Conservation (phyloP, 1,284 basidiomycete species). For the Sanghuangporus baumii region DNA sequence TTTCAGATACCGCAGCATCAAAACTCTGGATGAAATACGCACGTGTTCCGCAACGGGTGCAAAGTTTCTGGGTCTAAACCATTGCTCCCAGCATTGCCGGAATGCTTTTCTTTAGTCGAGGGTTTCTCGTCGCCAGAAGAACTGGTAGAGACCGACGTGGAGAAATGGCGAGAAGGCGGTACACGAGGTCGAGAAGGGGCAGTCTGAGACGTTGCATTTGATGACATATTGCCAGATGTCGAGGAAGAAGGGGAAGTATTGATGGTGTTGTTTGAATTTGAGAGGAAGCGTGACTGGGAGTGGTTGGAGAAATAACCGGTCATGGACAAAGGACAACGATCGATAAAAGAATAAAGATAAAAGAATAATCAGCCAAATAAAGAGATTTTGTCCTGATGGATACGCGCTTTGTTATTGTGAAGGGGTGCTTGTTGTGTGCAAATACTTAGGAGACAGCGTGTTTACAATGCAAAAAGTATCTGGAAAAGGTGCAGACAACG, state of each 20-base stretch:
- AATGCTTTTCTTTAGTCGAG: slow-evolving; percentile 38
- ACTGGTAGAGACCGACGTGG: slow-evolving; percentile 48
- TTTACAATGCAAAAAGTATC: too few relatives aligned
- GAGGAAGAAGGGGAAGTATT: slow-evolving; percentile 18
- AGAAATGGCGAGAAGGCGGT: slow-evolving; percentile 67
- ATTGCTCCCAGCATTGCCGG: slow-evolving; percentile 32
- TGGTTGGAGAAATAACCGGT: slow-evolving; percentile 77
- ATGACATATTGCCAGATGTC: slow-evolving; percentile 17
- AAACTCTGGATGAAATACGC: slow-evolving; percentile 40
- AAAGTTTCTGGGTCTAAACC: slow-evolving; percentile 30
- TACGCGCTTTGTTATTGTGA: background rate
- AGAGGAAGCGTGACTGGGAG: slow-evolving; percentile 63
- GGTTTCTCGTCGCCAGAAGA: slow-evolving; percentile 38
- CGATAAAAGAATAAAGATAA: slow-evolving; percentile 7
- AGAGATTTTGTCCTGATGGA: background rate
- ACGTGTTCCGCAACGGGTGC: slow-evolving; percentile 79
- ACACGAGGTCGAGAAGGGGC: slow-evolving; percentile 37
- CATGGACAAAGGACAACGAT: slow-evolving; percentile 19
- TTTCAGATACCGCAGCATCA: slow-evolving; percentile 15
- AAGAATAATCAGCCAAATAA: background rate
- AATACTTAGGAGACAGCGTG: background rate
- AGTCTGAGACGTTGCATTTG: slow-evolving; percentile 23
- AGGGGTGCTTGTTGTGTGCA: background rate
- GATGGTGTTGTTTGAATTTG: slow-evolving; percentile 32
- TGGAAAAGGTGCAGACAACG: too few relatives aligned